These are phyloP conservation scores for Ogataea methylovora DNA, from an alignment of 805 yeast species.

Conservation along the genomic window DNA sequence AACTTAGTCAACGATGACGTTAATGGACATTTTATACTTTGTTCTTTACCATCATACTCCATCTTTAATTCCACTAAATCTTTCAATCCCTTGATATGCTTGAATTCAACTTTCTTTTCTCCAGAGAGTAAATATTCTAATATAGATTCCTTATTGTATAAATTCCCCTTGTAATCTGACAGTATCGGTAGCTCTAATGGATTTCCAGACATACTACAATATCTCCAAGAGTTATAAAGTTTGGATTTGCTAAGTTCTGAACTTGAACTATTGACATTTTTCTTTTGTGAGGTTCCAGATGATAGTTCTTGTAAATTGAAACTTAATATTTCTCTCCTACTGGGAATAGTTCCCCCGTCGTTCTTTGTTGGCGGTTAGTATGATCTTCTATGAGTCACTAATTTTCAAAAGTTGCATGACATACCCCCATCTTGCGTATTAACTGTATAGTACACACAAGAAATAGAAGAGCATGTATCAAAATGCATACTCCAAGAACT, in stretches of 20 bases:
- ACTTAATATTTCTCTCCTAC: slow-evolving; percentile 41
- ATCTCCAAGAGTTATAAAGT: slow-evolving; percentile 29
- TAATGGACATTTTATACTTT: slow-evolving; percentile 30
- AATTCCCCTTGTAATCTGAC: slow-evolving; percentile 59
- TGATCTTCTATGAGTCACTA: too few species aligned
- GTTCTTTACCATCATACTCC: slow-evolving; percentile 6
- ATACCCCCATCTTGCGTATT: too few species aligned
- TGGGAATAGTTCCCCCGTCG: slow-evolving; percentile 71
- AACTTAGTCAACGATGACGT: slow-evolving; percentile 29
- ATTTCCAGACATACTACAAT: slow-evolving; percentile 39
- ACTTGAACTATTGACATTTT: slow-evolving; percentile 7
- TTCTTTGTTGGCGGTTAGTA: slow-evolving; percentile 20
- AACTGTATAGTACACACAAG: too few species aligned
- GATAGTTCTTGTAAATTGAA: slow-evolving; percentile 9
- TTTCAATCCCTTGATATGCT: slow-evolving; percentile 22
- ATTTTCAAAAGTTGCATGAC: too few species aligned
- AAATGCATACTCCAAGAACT: too few species aligned
- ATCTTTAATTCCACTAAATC: neutral
- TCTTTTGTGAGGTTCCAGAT: slow-evolving; percentile 2
- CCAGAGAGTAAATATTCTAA: slow-evolving; percentile 46
- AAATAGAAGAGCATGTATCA: too few species aligned
- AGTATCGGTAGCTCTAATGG: slow-evolving; percentile 44
- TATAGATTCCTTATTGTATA: slow-evolving; percentile 58
- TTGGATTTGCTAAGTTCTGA: slow-evolving; percentile 13
- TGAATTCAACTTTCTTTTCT: slow-evolving; percentile 11